Evolutionary conservation across 768 basidiomycete species (phyloP).

Genomic region (Dacryopinax spathularia): DNA sequence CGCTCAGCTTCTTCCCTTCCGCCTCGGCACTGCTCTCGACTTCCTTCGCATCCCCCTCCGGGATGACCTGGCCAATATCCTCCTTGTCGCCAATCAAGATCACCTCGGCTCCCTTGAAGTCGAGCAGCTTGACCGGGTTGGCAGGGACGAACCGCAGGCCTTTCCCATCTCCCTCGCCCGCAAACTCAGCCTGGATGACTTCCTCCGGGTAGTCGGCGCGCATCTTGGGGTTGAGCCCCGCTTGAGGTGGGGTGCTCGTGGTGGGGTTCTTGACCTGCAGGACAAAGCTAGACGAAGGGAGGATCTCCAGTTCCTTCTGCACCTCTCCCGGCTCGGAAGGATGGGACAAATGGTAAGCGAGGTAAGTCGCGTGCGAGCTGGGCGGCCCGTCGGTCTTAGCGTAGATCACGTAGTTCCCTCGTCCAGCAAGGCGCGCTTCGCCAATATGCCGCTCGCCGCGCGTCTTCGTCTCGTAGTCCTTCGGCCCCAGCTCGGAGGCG

Average conservation of each 20-base stretch:
- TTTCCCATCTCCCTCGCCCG: slow-evolving; percentile 29
- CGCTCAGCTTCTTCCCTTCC: slow-evolving; percentile 18
- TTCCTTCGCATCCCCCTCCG: slow-evolving; percentile 30
- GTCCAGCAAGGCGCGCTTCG: slow-evolving; percentile 38
- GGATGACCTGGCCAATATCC: slow-evolving; percentile 36
- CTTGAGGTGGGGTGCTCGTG: slow-evolving; percentile 26
- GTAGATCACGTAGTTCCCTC: slow-evolving; percentile 48
- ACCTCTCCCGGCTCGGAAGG: slow-evolving; percentile 35
- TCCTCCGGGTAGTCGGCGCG: slow-evolving; percentile 34
- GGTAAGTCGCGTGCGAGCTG: slow-evolving; percentile 37
- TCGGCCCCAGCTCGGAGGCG: slow-evolving; percentile 36
- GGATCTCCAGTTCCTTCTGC: slow-evolving; percentile 41
- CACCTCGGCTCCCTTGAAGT: slow-evolving; percentile 41
- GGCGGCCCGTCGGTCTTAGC: slow-evolving; percentile 33
- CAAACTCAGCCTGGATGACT: slow-evolving; percentile 38
- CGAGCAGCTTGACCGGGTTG: slow-evolving; percentile 37
- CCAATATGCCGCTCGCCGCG: slow-evolving; percentile 40
- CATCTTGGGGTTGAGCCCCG: slow-evolving; percentile 21
- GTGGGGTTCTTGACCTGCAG: slow-evolving; percentile 50
- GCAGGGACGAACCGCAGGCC: slow-evolving; percentile 34
- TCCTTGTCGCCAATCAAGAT: slow-evolving; percentile 40
- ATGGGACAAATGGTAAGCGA: slow-evolving; percentile 48
- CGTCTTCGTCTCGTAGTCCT: slow-evolving; percentile 49
- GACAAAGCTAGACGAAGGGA: slow-evolving; percentile 38
- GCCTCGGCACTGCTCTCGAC: slow-evolving; percentile 21